Evolutionary conservation across 2,329 filamentous ascomycete species (phyloP).

Genomic region (Ophiocordyceps polyrhachis-furcata): DNA sequence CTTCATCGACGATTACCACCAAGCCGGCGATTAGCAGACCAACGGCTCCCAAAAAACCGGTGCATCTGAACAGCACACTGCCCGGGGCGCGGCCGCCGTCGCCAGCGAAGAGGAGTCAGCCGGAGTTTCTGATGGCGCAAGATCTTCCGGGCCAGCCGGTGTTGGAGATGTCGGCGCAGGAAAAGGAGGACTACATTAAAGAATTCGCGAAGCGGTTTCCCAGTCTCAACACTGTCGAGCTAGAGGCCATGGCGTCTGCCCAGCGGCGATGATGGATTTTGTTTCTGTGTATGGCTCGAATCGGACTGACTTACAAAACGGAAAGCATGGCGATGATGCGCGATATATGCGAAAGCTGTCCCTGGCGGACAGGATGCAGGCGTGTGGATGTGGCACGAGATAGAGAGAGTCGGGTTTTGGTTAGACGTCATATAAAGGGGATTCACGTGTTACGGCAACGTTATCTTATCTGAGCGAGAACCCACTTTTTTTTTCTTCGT

Average conservation of each 20-base stretch:
- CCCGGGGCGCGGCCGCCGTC: conserved; percentile 24
- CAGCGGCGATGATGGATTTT: not conserved
- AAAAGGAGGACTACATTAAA: conserved; percentile 45
- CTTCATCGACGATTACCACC: conserved; percentile 5
- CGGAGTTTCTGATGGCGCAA: conserved; percentile 23
- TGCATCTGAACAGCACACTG: conserved; percentile 37
- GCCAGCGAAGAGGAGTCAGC: conserved; percentile 21
- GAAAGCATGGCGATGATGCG: not conserved
- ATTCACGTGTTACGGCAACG: not conserved
- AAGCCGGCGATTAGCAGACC: conserved; percentile 22
- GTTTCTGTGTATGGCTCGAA: not conserved
- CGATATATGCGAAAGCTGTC: not conserved
- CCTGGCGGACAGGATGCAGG: not conserved
- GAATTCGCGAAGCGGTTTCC: conserved; percentile 77
- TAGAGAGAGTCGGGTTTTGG: not conserved
- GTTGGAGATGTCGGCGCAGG: conserved; percentile 34
- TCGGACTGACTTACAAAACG: not conserved
- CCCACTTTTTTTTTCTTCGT: conserved; percentile 3
- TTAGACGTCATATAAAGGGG: not conserved
- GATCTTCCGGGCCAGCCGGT: conserved; percentile 29
- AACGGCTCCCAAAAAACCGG: conserved; percentile 40
- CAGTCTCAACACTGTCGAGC: conserved; percentile 67
- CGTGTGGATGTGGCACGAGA: not conserved
- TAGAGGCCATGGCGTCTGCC: conserved; percentile 35
- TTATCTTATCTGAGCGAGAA: conserved; percentile 1